Conservation (phyloP, 2,329 filamentous ascomycete genomes). For the Seiridium cupressi region DNA sequence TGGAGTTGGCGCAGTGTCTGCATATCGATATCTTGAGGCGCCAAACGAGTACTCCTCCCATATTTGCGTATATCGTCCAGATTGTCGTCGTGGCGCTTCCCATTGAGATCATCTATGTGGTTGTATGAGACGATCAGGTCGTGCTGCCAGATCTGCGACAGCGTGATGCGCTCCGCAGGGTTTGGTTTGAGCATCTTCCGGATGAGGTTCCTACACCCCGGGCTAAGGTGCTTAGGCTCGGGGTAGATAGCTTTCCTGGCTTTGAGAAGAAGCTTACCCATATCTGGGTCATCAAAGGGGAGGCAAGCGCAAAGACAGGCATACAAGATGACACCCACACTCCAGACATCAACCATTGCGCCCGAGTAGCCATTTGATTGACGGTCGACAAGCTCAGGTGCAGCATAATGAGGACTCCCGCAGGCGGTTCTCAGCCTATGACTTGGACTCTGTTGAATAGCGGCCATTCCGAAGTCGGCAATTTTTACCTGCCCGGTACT, state of each 20-base stretch:
- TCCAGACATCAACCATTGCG: slow-evolving; percentile 90
- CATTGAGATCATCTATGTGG: slow-evolving; percentile 66
- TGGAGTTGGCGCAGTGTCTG: slow-evolving; percentile 83
- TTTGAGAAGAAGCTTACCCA: slow-evolving; percentile 60
- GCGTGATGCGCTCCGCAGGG: slow-evolving; percentile 74
- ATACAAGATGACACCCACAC: slow-evolving; percentile 84
- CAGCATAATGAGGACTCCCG: slow-evolving; percentile 94
- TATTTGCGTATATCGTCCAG: slow-evolving; percentile 60
- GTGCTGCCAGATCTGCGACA: slow-evolving; percentile 82
- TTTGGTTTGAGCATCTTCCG: slow-evolving; percentile 75
- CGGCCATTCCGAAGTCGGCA: slow-evolving; percentile 97
- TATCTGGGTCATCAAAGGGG: slow-evolving; percentile 73
- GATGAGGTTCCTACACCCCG: slow-evolving; percentile 76
- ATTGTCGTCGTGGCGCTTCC: slow-evolving; percentile 43
- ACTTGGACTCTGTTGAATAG: slow-evolving; percentile 75
- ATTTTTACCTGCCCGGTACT: slow-evolving; percentile 78
- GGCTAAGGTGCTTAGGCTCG: slow-evolving; percentile 61
- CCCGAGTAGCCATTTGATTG: slow-evolving; percentile 68
- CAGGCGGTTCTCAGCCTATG: slow-evolving; percentile 85
- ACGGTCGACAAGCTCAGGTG: slow-evolving; percentile 83
- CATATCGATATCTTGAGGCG: slow-evolving; percentile 68
- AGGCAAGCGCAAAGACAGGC: slow-evolving; percentile 81
- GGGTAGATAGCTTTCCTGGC: slow-evolving; percentile 60
- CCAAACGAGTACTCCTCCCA: slow-evolving; percentile 56
- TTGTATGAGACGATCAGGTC: slow-evolving; percentile 84